phyloP scores from a whole-genome alignment of 2,329 filamentous ascomycete genomes.

The Ophiocordyceps unilateralis region DNA sequence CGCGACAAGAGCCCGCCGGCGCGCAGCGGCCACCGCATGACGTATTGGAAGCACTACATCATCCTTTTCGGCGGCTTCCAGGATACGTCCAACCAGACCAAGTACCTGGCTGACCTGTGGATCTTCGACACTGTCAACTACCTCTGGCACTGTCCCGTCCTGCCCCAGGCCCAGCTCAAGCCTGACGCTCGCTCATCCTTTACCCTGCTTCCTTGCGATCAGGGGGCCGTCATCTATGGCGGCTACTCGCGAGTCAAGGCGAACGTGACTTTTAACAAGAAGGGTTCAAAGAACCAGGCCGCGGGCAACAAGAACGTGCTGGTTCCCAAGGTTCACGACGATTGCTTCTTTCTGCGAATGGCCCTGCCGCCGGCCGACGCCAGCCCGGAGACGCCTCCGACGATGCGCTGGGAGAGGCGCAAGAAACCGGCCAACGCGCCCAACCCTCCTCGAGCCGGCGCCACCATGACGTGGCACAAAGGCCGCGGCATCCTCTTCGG shows the following conservation, averaged over 20 bases:
- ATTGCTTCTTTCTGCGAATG: constrained; percentile 84
- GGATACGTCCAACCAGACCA: constrained; percentile 87
- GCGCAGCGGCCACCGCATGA: constrained; percentile 87
- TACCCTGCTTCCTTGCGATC: constrained; percentile 77
- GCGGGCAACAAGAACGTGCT: constrained; percentile 54
- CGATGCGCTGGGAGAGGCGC: constrained; percentile 76
- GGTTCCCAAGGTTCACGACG: constrained; percentile 80
- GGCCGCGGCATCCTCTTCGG: constrained; percentile 86
- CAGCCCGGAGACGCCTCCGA: constrained; percentile 45
- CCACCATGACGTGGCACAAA: constrained; percentile 89
- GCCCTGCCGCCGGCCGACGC: constrained; percentile 53
- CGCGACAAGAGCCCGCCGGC: constrained; percentile 67
- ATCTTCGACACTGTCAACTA: constrained; percentile 84
- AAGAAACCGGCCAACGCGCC: constrained; percentile 87
- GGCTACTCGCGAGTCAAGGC: constrained; percentile 87
- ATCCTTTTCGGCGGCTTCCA: constrained; percentile 94
- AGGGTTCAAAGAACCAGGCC: constrained; percentile 35
- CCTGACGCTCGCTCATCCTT: constrained; percentile 87
- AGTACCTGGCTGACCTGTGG: constrained; percentile 88
- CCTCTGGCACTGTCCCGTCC: constrained; percentile 60
- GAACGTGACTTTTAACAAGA: constrained; percentile 43
- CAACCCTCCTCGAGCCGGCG: constrained; percentile 65
- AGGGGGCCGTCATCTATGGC: constrained; percentile 77
- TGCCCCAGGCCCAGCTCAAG: constrained; percentile 66
- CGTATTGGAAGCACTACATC: constrained; percentile 92